Conservation (phyloP, 2,329 filamentous ascomycete genomes). For the Aspergillus melleus region DNA sequence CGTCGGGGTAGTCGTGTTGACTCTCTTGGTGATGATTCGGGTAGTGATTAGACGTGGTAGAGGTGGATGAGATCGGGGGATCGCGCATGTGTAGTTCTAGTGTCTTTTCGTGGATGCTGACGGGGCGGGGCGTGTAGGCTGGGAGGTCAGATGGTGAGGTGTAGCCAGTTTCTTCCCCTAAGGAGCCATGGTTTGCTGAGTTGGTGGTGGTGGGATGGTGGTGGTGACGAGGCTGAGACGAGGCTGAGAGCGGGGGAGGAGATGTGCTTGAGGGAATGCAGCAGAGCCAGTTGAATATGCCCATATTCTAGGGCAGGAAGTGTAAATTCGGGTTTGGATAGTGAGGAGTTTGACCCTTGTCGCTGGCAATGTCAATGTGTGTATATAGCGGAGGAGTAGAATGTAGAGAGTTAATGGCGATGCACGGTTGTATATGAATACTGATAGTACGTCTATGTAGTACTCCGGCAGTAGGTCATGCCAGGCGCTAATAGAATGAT, state of each 20-base stretch:
- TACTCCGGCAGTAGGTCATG: neutral
- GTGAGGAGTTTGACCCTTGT: constrained; percentile 5
- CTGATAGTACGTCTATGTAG: neutral
- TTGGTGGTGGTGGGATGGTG: constrained; percentile 4
- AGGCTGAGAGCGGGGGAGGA: constrained; percentile 18
- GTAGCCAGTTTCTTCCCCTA: constrained; percentile 29
- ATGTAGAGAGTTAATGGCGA: neutral
- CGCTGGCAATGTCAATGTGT: neutral
- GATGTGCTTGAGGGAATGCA: neutral
- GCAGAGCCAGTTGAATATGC: constrained; percentile 2
- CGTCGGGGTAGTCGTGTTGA: constrained; percentile 19
- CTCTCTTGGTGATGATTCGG: neutral
- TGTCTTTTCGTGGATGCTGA: constrained; percentile 42
- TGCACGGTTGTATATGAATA: neutral
- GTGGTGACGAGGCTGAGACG: neutral
- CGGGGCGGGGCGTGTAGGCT: constrained; percentile 41
- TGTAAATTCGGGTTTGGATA: constrained; percentile 9
- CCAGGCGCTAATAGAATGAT: neutral
- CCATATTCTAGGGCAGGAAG: neutral
- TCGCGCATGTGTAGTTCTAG: constrained; percentile 36
- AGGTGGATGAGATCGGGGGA: constrained; percentile 27
- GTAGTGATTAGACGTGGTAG: neutral
- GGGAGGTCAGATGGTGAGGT: constrained; percentile 37
- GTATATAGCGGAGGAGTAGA: neutral
- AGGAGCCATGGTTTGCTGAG: neutral